Evolutionary conservation across 2,329 filamentous ascomycete genomes (phyloP).

Genomic region (Davidsoniella neocaledoniae): DNA sequence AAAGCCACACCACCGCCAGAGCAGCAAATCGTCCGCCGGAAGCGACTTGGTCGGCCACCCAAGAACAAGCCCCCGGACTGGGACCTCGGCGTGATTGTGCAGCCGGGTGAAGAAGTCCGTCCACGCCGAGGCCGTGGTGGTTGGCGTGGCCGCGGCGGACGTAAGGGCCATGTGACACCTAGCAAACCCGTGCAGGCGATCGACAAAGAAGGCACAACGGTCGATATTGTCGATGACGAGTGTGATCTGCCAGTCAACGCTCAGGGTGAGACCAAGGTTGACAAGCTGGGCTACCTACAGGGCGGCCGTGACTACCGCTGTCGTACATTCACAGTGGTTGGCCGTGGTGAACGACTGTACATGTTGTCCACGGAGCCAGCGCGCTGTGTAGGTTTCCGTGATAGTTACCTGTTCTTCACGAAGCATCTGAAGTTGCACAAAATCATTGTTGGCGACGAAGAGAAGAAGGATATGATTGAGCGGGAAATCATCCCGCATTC

Average conservation of each 20-base stretch:
- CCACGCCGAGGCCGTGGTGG: conserved; percentile 51
- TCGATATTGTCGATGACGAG: conserved; percentile 84
- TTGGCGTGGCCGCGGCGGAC: conserved; percentile 51
- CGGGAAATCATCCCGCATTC: conserved; percentile 92
- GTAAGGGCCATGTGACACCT: conserved; percentile 50
- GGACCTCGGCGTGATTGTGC: conserved; percentile 44
- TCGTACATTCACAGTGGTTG: conserved; percentile 80
- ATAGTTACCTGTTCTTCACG: conserved; percentile 97
- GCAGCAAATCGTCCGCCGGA: conserved; percentile 47
- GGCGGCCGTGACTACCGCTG: conserved; percentile 86
- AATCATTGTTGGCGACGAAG: conserved; percentile 94
- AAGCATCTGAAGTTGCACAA: conserved; percentile 95
- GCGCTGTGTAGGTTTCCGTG: conserved; percentile 88
- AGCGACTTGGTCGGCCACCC: conserved; percentile 68
- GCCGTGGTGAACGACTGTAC: conserved; percentile 73
- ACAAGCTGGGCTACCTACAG: conserved; percentile 68
- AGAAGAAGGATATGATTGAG: conserved; percentile 91
- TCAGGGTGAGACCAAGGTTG: conserved; percentile 84
- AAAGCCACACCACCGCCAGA: conserved; percentile 34
- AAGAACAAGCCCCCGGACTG: conserved; percentile 73
- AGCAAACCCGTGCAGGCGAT: conserved; percentile 71
- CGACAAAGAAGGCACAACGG: conserved; percentile 84
- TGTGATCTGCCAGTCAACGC: conserved; percentile 73
- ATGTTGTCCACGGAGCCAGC: conserved; percentile 98
- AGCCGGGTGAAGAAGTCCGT: conserved; percentile 34